Evolutionary conservation across 257 asterid genomes (phyloP).

Genomic region (Coffea eugenioides): DNA sequence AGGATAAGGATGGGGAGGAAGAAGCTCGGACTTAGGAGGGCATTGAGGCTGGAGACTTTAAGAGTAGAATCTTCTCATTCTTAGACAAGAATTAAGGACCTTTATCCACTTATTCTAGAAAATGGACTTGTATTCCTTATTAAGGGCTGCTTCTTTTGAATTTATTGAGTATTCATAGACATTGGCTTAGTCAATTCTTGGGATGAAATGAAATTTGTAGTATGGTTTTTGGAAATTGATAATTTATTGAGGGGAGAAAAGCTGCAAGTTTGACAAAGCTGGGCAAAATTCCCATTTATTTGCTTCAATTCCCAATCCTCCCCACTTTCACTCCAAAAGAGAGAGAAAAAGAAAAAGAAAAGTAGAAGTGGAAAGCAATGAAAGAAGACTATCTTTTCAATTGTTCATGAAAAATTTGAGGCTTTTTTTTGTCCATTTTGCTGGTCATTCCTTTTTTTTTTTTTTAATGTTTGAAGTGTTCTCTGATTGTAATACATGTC

Average conservation of each 20-base stretch:
- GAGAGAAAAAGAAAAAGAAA: too few relatives aligned
- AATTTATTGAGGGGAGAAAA: background rate
- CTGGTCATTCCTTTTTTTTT: background rate
- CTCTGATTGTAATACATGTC: background rate
- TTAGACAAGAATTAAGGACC: too few relatives aligned
- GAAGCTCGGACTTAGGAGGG: background rate
- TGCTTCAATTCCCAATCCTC: background rate
- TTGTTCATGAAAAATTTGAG: background rate
- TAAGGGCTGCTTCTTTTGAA: background rate
- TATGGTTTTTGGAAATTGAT: background rate
- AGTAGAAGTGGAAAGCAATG: background rate
- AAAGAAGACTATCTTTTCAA: too few relatives aligned
- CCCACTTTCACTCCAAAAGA: background rate
- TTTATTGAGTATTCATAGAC: background rate
- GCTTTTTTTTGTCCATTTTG: background rate
- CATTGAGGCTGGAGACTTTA: too few relatives aligned
- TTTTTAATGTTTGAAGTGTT: background rate
- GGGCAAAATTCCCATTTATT: background rate
- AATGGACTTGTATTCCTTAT: background rate
- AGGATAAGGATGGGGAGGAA: background rate
- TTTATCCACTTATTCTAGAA: too few relatives aligned
- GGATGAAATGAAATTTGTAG: background rate
- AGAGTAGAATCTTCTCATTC: too few relatives aligned
- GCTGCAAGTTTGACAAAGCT: background rate
- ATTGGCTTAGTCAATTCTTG: background rate